Conservation (phyloP, 495 filamentous ascomycete genomes). For the Pseudomonodictys pantanalensis region DNA sequence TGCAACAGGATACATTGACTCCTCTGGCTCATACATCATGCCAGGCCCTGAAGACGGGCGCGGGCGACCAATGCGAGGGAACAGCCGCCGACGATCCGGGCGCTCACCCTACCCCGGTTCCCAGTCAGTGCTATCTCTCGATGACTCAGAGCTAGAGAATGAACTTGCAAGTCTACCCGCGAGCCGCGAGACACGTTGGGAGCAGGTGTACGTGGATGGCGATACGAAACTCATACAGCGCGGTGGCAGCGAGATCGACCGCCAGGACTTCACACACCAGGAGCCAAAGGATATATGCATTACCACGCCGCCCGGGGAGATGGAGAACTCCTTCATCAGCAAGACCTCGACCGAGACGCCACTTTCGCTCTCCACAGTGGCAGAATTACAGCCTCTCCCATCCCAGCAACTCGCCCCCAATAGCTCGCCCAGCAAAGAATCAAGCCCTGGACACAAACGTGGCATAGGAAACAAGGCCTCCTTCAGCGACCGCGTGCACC, state of each 20-base stretch:
- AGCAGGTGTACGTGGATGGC: slow-evolving; percentile 33
- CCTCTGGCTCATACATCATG: slow-evolving; percentile 38
- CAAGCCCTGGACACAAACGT: neutral
- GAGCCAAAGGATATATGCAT: slow-evolving; percentile 22
- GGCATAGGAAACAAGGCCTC: slow-evolving; percentile 20
- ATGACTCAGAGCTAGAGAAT: slow-evolving; percentile 30
- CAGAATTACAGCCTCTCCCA: slow-evolving; percentile 9
- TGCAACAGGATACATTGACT: slow-evolving; percentile 38
- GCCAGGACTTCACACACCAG: slow-evolving; percentile 18
- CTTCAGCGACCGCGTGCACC: slow-evolving; percentile 31
- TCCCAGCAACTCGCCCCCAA: neutral
- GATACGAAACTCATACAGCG: slow-evolving; percentile 24
- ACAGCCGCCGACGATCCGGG: slow-evolving; percentile 18
- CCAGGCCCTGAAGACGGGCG: slow-evolving; percentile 29
- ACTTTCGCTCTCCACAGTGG: slow-evolving; percentile 9
- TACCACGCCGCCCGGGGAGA: slow-evolving; percentile 25
- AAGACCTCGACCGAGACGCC: slow-evolving; percentile 23
- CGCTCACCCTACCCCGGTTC: slow-evolving; percentile 16
- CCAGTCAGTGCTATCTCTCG: slow-evolving; percentile 28
- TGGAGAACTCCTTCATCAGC: slow-evolving; percentile 15
- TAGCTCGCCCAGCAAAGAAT: neutral
- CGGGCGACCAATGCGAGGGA: slow-evolving; percentile 26
- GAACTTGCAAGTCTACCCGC: slow-evolving; percentile 26
- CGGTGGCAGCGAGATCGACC: slow-evolving; percentile 11
- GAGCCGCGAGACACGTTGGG: slow-evolving; percentile 31